Conservation (phyloP, 805 yeast genomes). For the Saccharomycopsis capsularis region DNA sequence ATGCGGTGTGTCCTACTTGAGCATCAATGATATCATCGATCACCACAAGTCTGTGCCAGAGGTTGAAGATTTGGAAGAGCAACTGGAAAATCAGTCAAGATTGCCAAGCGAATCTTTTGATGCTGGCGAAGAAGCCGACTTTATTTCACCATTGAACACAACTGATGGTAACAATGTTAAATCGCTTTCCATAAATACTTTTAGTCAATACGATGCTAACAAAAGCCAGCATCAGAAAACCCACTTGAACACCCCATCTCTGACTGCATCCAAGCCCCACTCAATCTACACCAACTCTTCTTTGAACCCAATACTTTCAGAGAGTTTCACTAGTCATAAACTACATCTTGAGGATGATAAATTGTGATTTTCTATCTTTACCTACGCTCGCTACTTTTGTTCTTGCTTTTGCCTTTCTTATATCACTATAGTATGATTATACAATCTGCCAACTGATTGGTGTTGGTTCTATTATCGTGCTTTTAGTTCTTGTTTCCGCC, state of each 20-base stretch:
- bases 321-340: slow-evolving; percentile 6
- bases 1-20: slow-evolving; percentile 58
- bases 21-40: slow-evolving; percentile 39
- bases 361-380: too few species aligned
- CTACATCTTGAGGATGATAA: not conserved
- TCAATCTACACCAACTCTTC: slow-evolving; percentile 12
- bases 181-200: not conserved
- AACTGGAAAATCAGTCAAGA: not conserved
- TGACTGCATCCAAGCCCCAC: slow-evolving; percentile 6
- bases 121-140: not conserved
- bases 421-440: too few species aligned
- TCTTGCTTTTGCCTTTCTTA: not conserved
- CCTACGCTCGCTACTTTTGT: not conserved
- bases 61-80: not conserved
- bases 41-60: not conserved
- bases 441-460: too few species aligned
- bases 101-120: not conserved
- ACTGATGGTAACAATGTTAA: not conserved
- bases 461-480: too few species aligned
- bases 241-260: slow-evolving; percentile 4
- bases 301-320: slow-evolving; percentile 11
- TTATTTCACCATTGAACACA: not conserved
- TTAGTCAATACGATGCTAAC: not conserved
- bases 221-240: not conserved
- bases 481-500: too few species aligned